Evolutionary conservation across 371 early-diverging fungal species (phyloP), one percentile per base, ranked within the genome.

Genomic region (Apophysomyces variabilis): DNA sequence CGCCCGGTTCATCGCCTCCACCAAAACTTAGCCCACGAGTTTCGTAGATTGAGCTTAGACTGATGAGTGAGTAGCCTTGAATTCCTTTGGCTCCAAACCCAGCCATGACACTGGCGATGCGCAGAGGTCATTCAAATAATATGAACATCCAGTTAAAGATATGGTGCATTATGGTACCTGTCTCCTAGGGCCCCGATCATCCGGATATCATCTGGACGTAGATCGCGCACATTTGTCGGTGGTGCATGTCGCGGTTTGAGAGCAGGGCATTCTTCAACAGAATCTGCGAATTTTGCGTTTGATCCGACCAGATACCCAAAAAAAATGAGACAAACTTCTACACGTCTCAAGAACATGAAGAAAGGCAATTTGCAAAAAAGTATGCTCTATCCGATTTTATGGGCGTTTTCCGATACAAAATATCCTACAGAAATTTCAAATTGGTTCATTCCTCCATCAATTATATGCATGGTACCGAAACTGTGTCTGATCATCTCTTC

Each of bases 1-100:
- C 73, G 16, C 58, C 71, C 36, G 62, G 38, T 58, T 79, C 75
- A 75, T 77, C 80, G 26, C 80, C 80, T 57, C 61, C 69, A 6
- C 47, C 36, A 56, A 70, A 77, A 38, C 77, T 75, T 5, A 64
- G 46, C 1, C 80, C 80, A 18, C 77, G 66, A 45, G 69, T 68
- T 64, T 79, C 70, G 21, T 64, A 68, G 36, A 79, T 69, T 12
- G 66, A 58, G 3, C 63, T 45, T 11, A 32, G 7, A 5, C 57
- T 37, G 9, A 75, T 11, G 58, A 65, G 66, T 12, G 61, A 21
- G 0, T 66, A 62, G 21, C 71, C 44, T 13, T 18, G 46, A 12
- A 69, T 58, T 45, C 77, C 77, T 13, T 57, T 64, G 3, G 66
- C 73, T 4, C 69, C 65, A n/a, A 79, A 58, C 32, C 73, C 80